A percentile compares a stretch with the other conserved stretches of the same genome.
Evolutionary conservation across 805 yeast species (phyloP).

Genomic region (Metschnikowia vanudenii): DNA sequence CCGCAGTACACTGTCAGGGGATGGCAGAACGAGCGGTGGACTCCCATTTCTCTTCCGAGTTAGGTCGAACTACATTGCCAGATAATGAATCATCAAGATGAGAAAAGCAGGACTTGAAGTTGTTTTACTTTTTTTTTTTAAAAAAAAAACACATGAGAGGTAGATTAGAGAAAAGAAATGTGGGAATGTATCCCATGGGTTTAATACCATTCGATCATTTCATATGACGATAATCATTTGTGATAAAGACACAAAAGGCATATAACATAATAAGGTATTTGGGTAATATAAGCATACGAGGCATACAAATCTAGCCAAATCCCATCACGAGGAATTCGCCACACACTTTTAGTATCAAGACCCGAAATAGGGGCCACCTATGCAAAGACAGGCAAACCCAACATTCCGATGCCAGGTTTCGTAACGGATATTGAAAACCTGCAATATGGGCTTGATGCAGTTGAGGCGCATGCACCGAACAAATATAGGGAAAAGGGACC

Average conservation of each 20-base stretch:
- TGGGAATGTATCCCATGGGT: not conserved
- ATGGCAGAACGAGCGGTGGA: constrained; percentile 21
- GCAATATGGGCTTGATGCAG: not conserved
- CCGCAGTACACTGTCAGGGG: constrained; percentile 23
- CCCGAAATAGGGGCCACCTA: too few species aligned
- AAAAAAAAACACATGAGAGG: too few species aligned
- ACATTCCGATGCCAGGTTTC: not conserved
- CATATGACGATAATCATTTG: too few species aligned
- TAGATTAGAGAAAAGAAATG: not conserved
- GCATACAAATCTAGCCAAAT: too few species aligned
- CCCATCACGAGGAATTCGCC: too few species aligned
- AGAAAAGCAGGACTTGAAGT: not conserved
- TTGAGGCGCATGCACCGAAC: not conserved
- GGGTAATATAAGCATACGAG: too few species aligned
- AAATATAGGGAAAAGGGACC: too few species aligned
- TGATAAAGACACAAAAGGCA: too few species aligned
- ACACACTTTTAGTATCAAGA: too few species aligned
- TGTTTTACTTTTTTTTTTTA: too few species aligned
- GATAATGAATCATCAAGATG: not conserved
- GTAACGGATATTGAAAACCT: not conserved
- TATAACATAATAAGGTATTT: too few species aligned
- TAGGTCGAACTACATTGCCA: not conserved
- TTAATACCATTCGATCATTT: not conserved
- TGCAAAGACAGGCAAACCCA: too few species aligned
- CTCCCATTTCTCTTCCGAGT: not conserved